Conservation (phyloP, 1,139 yeast genomes). For the Pichia sp. region DNA sequence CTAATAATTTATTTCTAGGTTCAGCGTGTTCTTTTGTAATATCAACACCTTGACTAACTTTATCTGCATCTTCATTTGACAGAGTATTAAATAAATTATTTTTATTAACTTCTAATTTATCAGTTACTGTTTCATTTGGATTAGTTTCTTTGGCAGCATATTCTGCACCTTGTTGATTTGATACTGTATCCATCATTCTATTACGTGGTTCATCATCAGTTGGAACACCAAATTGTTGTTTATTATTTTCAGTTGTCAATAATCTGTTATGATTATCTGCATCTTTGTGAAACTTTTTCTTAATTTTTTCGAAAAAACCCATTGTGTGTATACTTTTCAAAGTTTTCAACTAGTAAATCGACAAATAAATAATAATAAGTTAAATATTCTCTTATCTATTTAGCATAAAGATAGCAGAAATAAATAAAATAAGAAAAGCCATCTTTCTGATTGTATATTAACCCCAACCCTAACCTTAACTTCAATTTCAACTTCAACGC, state of each 20-base stretch:
- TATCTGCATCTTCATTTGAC: slow-evolving; percentile 10
- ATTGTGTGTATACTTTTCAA: neutral
- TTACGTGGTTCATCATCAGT: slow-evolving; percentile 13
- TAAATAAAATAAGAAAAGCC: too few relatives aligned
- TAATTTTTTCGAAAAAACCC: slow-evolving; percentile 13
- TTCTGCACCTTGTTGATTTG: slow-evolving; percentile 13
- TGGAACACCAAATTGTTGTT: slow-evolving; percentile 12
- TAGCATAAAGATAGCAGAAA: too few relatives aligned
- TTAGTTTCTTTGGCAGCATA: slow-evolving; percentile 2
- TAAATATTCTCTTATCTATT: too few relatives aligned
- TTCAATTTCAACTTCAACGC: too few relatives aligned
- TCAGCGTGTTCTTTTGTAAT: neutral
- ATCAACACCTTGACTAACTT: slow-evolving; percentile 5
- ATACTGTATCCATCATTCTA: slow-evolving; percentile 15
- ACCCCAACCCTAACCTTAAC: too few relatives aligned
- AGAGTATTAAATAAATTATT: slow-evolving; percentile 9
- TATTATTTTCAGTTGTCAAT: slow-evolving; percentile 13
- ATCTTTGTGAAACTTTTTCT: slow-evolving; percentile 4
- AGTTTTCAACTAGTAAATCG: neutral
- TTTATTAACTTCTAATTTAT: neutral
- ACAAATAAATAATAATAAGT: neutral
- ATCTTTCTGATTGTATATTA: too few relatives aligned
- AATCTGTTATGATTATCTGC: slow-evolving; percentile 10
- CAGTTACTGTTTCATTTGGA: neutral
- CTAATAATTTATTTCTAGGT: slow-evolving; percentile 13